Evolutionary conservation across 441 rosid genomes (phyloP).

Genomic region (Erodium chrysanthum): DNA sequence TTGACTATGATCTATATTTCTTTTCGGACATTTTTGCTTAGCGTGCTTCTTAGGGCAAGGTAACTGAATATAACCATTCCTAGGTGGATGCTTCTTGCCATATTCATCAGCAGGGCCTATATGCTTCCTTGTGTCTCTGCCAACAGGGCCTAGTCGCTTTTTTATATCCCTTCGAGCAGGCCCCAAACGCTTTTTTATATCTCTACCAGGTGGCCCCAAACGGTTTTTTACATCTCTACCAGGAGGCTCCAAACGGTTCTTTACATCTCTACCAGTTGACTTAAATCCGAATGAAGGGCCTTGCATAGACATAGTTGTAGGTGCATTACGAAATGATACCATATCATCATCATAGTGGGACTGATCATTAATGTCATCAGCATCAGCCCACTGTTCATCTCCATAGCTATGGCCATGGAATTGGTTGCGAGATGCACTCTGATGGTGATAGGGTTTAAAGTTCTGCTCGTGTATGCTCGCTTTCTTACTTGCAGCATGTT

Average conservation of each 20-base stretch:
- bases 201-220: conserved; percentile 3
- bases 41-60: conserved; percentile 18
- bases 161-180: conserved; percentile 7
- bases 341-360: conserved; percentile 6
- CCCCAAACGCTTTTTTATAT: conserved; percentile 16
- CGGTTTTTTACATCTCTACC: conserved; percentile 12
- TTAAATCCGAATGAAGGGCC: conserved; percentile 15
- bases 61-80: conserved; percentile 4
- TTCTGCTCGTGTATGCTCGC: conserved; percentile 10
- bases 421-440: conserved; percentile 10
- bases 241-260: conserved; percentile 17
- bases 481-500: conserved; percentile 17
- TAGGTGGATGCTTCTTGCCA: not conserved
- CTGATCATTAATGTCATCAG: conserved; percentile 18
- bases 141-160: too few species aligned
- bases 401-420: conserved; percentile 8
- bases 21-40: too few species aligned
- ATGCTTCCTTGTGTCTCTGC: conserved; percentile 10
- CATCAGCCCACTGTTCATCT: conserved; percentile 19
- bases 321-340: conserved; percentile 14
- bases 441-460: not conserved
- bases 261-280: conserved; percentile 16
- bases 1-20: conserved; percentile 10
- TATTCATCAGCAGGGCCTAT: not conserved
- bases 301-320: conserved; percentile 9